These are phyloP conservation scores for Leptographium galeiforme DNA, from an alignment of 2,329 filamentous ascomycete species.

Conservation along the genomic window DNA sequence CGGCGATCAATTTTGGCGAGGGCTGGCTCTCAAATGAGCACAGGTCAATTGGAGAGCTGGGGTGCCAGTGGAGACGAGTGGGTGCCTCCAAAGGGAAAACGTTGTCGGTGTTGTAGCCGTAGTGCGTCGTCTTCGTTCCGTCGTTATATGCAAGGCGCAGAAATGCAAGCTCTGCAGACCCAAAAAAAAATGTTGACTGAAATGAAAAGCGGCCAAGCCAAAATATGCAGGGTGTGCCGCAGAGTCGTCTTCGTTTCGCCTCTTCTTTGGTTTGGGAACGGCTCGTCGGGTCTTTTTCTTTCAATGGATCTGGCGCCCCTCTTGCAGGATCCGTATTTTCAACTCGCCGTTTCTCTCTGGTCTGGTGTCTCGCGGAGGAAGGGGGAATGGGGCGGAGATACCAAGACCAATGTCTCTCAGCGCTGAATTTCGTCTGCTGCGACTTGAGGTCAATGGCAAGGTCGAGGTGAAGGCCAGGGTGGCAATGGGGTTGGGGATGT, in stretches of 20 bases:
- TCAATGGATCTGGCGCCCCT: not conserved
- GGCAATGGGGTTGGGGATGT: not conserved
- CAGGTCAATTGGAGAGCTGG: too few species aligned
- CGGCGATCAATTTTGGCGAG: too few species aligned
- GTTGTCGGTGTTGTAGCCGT: not conserved
- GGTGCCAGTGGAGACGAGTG: not conserved
- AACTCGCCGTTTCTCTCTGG: not conserved
- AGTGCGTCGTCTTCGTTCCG: conserved; percentile 4
- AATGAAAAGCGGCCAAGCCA: conserved; percentile 1
- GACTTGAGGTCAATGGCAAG: not conserved
- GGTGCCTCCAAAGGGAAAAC: not conserved
- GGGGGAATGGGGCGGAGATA: not conserved
- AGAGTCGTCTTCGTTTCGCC: not conserved
- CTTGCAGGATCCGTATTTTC: not conserved
- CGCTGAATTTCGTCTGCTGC: conserved; percentile 3
- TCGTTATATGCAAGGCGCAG: conserved; percentile 5
- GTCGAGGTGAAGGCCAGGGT: not conserved
- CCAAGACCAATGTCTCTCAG: conserved; percentile 6
- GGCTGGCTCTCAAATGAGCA: too few species aligned
- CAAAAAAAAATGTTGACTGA: conserved; percentile 1
- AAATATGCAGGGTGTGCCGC: not conserved
- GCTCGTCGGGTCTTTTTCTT: not conserved
- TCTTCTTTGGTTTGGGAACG: not conserved
- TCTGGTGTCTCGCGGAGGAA: not conserved
- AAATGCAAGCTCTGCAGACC: conserved; percentile 1